Base-by-base conservation (phyloP, 2,329 filamentous ascomycete genomes). In the Aspergillus proliferans region DNA sequence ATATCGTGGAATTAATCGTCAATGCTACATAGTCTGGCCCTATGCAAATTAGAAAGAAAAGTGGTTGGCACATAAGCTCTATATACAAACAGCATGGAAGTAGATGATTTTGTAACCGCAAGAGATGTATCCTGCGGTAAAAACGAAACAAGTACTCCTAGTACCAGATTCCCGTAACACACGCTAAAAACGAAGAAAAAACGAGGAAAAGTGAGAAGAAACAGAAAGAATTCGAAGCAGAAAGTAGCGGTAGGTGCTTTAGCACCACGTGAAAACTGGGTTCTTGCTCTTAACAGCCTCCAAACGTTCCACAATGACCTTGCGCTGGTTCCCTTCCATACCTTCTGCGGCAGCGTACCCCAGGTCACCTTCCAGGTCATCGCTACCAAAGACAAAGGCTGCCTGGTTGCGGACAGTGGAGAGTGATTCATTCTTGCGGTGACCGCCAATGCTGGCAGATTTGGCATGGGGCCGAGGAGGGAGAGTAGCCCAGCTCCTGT, bases 201-300 rank as follows among this genome's bases (percentile, higher is more conserved):
- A 42, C 19, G 47, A 46, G 36, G 47, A 28, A 42, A 52, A 46
- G 46, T 7, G 42, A 46, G 19, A 28, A 24, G 9, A 12, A 4
- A 30, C 10, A 30, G 10, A 5, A 38, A 44, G 22, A 19, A 33
- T 26, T 30, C 18, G 38, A 42, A 41, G 34, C 33, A 10, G 9
- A 30, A 30, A 30, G 26, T 30, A 30, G 4, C 4, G 26, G 30
- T 44, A 24, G 39, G 14, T 12, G 6, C 38, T 49, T 74, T 74
- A 97, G 76, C 93, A 98, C 88, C 93, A 98, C 41, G 88, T 95
- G 71, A 98, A 98, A 28, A 98, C 90, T 2, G 93, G 93, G 65
- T 95, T 94, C 67, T 86, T 87, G 65, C 85, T 88, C 78, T 97
- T 97, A 53, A 98, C 93, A 52, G 92, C 87, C 76, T 98, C 93